A percentile compares a stretch with the other conserved stretches of the same genome.
Conservation (phyloP, 1,139 yeast genomes). For the Suhomyces chickasaworum region DNA sequence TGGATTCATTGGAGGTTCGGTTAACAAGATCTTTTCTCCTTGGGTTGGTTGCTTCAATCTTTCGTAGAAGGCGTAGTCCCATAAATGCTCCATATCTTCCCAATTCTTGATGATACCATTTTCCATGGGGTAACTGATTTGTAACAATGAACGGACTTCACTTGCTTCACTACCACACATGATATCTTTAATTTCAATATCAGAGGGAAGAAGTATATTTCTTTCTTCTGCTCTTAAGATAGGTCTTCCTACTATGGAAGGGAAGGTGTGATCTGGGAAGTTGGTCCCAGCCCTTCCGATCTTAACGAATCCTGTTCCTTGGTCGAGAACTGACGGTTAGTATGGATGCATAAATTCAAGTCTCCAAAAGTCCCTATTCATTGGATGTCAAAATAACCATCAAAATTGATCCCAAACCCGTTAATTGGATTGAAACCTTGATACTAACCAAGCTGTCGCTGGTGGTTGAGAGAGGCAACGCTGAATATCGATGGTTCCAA, state of each 20-base stretch:
- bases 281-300: slow-evolving; percentile 97
- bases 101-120: slow-evolving; percentile 96
- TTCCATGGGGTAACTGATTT: slow-evolving; percentile 96
- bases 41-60: slow-evolving; percentile 76
- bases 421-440: neutral
- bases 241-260: slow-evolving; percentile 97
- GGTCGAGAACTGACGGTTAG: slow-evolving; percentile 75
- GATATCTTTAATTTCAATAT: slow-evolving; percentile 80
- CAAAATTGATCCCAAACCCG: neutral
- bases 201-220: slow-evolving; percentile 52
- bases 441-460: neutral
- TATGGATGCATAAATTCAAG: slow-evolving; percentile 7
- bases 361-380: neutral
- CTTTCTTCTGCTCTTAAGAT: slow-evolving; percentile 96
- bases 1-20: slow-evolving; percentile 99
- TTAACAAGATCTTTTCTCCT: slow-evolving; percentile 79
- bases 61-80: slow-evolving; percentile 97
- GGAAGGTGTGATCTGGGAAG: slow-evolving; percentile 98
- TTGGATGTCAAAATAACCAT: neutral
- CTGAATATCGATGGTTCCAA: neutral
- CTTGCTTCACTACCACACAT: slow-evolving; percentile 98
- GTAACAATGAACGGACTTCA: slow-evolving; percentile 84
- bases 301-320: slow-evolving; percentile 97
- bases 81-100: slow-evolving; percentile 98
- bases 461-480: neutral